These are phyloP conservation scores for Ceratocystis destructans DNA, from an alignment of 2,329 filamentous ascomycete genomes.

Conservation along the genomic window DNA sequence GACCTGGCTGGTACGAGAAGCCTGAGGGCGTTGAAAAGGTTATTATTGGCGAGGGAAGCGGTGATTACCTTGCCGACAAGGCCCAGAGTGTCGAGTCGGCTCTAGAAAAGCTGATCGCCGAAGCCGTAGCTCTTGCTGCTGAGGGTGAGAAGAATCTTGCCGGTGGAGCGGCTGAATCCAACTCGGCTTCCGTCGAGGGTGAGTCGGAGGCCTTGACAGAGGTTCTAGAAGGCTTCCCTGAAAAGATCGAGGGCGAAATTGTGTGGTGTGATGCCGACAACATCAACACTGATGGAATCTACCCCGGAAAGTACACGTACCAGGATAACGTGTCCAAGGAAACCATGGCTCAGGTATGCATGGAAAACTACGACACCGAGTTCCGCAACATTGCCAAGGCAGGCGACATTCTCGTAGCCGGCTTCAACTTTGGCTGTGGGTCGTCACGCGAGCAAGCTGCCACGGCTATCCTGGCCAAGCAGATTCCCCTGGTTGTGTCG, in stretches of 20 bases:
- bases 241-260: slow-evolving; percentile 71
- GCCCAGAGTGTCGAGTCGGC: slow-evolving; percentile 55
- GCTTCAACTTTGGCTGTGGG: slow-evolving; percentile 83
- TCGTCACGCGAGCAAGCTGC: slow-evolving; percentile 74
- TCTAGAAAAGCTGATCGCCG: slow-evolving; percentile 54
- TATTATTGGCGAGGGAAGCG: slow-evolving; percentile 57
- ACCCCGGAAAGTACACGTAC: slow-evolving; percentile 81
- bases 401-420: slow-evolving; percentile 70
- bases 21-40: slow-evolving; percentile 55
- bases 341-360: slow-evolving; percentile 78
- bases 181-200: slow-evolving; percentile 20
- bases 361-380: slow-evolving; percentile 78
- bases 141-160: slow-evolving; percentile 36
- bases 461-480: slow-evolving; percentile 68
- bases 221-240: slow-evolving; percentile 74
- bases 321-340: slow-evolving; percentile 65
- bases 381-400: slow-evolving; percentile 51
- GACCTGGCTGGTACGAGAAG: slow-evolving; percentile 64
- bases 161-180: slow-evolving; percentile 22
- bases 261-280: slow-evolving; percentile 71
- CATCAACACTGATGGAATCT: slow-evolving; percentile 85
- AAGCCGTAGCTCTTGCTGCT: slow-evolving; percentile 51
- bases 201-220: slow-evolving; percentile 42
- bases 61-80: slow-evolving; percentile 47
- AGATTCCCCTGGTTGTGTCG: slow-evolving; percentile 66